phyloP scores from a whole-genome alignment of 108 stramenopile species.

The Schizochytrium sp. region DNA sequence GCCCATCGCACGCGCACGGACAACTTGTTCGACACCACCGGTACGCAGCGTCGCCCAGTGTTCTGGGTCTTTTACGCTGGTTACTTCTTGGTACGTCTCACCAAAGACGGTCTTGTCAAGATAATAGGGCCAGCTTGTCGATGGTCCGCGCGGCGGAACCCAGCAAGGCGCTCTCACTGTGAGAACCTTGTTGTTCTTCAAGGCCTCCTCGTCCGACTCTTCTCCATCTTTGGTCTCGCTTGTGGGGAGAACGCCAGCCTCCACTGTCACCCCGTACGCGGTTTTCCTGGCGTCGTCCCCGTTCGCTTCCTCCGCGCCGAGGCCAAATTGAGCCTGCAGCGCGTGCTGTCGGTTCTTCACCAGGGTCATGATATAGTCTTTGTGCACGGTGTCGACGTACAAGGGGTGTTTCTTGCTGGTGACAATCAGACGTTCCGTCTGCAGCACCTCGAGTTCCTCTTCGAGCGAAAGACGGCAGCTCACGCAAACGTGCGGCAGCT shows the following conservation, averaged over 20 bases:
- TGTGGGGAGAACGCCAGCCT: background rate
- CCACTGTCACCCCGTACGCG: too few relatives aligned
- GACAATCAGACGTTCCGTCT: constrained; percentile 19
- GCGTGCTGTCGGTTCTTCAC: constrained; percentile 24
- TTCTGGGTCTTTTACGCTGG: background rate
- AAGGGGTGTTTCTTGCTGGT: background rate
- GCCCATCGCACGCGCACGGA: background rate
- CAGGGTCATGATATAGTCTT: constrained; percentile 23
- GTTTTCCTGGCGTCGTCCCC: background rate
- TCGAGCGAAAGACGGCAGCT: constrained; percentile 17
- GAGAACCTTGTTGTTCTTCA: background rate
- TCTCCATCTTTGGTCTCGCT: background rate
- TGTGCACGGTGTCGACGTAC: constrained; percentile 9
- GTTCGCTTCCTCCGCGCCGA: background rate
- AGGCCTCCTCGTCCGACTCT: background rate
- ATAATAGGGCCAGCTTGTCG: constrained; percentile 25
- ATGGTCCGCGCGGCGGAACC: background rate
- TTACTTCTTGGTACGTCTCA: constrained; percentile 15
- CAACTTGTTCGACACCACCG: background rate
- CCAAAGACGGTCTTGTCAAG: constrained; percentile 30
- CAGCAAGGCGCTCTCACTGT: background rate
- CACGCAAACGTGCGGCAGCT: background rate
- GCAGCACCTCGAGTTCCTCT: constrained; percentile 26
- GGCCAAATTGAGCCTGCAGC: background rate
- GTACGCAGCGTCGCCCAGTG: background rate